These are phyloP conservation scores for Auricularia heimuer DNA, from an alignment of 768 basidiomycete genomes.

Conservation along the genomic window DNA sequence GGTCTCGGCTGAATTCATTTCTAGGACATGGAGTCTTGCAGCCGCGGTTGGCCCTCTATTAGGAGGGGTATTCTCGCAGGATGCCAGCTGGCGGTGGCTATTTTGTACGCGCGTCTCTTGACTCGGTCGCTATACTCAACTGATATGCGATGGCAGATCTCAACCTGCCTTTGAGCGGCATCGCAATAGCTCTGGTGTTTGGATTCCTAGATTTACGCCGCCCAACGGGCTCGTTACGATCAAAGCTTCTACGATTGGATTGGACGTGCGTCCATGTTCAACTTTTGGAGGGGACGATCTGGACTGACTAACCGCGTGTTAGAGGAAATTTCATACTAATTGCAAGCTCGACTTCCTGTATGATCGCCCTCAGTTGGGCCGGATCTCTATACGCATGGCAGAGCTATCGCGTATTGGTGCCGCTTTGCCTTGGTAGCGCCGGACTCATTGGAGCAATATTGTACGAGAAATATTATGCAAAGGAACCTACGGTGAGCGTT, in stretches of 20 bases:
- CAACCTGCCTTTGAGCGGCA: slow-evolving; percentile 3
- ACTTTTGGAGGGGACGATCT: not conserved
- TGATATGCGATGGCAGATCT: not conserved
- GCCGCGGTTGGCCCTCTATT: slow-evolving; percentile 1
- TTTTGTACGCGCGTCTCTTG: not conserved
- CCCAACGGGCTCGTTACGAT: not conserved
- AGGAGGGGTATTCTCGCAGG: slow-evolving; percentile 3
- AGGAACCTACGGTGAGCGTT: not conserved
- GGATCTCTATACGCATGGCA: not conserved
- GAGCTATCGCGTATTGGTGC: not conserved
- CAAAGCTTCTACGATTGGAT: not conserved
- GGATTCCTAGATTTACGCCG: not conserved
- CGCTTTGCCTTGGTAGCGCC: not conserved
- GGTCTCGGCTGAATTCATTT: not conserved
- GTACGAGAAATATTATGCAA: not conserved
- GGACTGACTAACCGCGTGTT: no score
- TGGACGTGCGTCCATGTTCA: not conserved
- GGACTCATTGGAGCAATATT: not conserved
- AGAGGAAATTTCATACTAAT: not conserved
- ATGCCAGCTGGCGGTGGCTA: slow-evolving; percentile 2
- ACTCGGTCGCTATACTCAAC: not conserved
- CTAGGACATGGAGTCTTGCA: slow-evolving; percentile 3
- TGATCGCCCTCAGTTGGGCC: slow-evolving; percentile 1
- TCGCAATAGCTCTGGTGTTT: slow-evolving; percentile 1
- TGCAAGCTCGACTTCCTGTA: not conserved